phyloP scores from a whole-genome alignment of 257 asterid genomes.

The Asclepias syriaca region DNA sequence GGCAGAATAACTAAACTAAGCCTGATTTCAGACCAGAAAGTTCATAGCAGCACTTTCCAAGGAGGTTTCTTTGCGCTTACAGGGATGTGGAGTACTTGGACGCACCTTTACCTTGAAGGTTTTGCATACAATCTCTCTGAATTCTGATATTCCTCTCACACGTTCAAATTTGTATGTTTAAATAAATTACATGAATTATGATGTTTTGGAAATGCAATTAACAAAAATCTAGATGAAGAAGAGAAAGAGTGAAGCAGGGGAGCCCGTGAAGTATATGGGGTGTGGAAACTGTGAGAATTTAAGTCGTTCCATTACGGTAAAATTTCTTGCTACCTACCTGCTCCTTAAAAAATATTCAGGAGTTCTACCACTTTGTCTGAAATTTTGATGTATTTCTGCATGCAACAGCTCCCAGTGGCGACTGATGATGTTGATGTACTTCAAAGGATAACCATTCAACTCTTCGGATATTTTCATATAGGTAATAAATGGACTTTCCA shows the following conservation, averaged over 20 bases:
- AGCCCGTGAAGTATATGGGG: constrained; percentile 93
- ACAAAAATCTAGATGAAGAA: constrained; percentile 61
- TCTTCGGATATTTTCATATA: constrained; percentile 68
- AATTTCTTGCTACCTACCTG: constrained; percentile 13
- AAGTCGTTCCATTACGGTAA: constrained; percentile 86
- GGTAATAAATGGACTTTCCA: constrained; percentile 38
- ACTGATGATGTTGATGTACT: constrained; percentile 76
- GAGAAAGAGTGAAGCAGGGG: constrained; percentile 74
- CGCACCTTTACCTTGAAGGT: constrained; percentile 92
- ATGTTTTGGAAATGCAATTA: constrained; percentile 5
- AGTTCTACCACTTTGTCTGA: background rate
- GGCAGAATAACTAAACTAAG: background rate
- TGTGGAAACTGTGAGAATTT: constrained; percentile 87
- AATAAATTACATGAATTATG: background rate
- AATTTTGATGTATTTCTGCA: constrained; percentile 12
- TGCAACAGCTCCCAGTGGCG: constrained; percentile 70
- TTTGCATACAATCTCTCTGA: constrained; percentile 6
- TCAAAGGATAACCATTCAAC: constrained; percentile 74
- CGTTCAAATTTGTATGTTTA: background rate
- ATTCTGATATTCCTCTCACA: background rate
- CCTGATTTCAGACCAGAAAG: constrained; percentile 51
- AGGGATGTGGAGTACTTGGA: constrained; percentile 77
- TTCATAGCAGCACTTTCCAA: constrained; percentile 65
- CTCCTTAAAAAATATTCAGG: background rate
- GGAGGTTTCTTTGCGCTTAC: constrained; percentile 89